These are phyloP conservation scores for Fonsecaea monophora DNA, from an alignment of 2,329 filamentous ascomycete species.

Conservation along the genomic window DNA sequence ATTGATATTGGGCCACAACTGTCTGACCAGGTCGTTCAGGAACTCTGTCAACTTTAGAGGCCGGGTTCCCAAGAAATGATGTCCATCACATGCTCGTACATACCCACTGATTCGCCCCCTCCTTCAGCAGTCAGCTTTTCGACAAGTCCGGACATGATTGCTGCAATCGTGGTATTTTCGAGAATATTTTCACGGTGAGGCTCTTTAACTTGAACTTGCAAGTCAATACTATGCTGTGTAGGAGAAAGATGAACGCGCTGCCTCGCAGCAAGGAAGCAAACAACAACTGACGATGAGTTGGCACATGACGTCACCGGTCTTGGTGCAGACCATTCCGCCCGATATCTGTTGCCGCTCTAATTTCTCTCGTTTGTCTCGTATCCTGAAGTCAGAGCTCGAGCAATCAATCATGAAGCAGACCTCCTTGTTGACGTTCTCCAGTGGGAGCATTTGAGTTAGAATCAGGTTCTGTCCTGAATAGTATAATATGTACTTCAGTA, in stretches of 20 bases:
- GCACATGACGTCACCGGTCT: constrained; percentile 3
- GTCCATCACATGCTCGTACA: constrained; percentile 22
- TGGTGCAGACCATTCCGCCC: too few relatives aligned
- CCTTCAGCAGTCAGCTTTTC: constrained; percentile 36
- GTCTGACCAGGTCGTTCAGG: constrained; percentile 35
- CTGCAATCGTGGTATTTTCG: constrained; percentile 17
- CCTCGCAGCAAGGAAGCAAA: constrained; percentile 10
- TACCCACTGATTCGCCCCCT: constrained; percentile 33
- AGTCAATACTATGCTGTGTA: background rate
- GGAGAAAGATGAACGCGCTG: background rate
- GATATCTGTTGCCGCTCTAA: too few relatives aligned
- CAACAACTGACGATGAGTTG: background rate
- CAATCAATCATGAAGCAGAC: too few relatives aligned
- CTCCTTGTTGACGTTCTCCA: too few relatives aligned
- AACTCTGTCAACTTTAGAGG: constrained; percentile 32
- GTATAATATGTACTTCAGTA: background rate
- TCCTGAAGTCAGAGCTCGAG: too few relatives aligned
- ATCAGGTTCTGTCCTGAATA: background rate
- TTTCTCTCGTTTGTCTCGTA: too few relatives aligned
- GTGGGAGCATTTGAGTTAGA: too few relatives aligned
- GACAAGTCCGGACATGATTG: constrained; percentile 31
- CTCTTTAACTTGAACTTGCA: background rate
- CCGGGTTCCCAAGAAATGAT: constrained; percentile 7
- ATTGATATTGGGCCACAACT: constrained; percentile 36
- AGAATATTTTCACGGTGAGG: constrained; percentile 4